phyloP scores from a whole-genome alignment of 371 early-diverging fungal genomes.

The Mortierella sp. region DNA sequence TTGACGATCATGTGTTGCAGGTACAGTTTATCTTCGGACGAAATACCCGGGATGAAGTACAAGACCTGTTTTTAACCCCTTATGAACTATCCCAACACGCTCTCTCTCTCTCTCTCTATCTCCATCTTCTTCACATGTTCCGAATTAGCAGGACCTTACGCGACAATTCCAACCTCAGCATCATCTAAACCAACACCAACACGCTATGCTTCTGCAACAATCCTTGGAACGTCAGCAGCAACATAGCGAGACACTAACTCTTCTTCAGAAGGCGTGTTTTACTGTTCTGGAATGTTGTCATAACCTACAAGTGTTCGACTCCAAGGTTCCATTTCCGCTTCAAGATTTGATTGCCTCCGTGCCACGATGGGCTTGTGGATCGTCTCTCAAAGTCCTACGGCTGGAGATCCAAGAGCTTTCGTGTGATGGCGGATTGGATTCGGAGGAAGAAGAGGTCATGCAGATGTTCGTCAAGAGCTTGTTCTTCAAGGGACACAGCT shows the following conservation, averaged over 20 bases:
- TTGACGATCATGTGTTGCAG: constrained; percentile 8
- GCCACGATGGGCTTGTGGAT: constrained; percentile 21
- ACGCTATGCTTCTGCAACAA: constrained; percentile 6
- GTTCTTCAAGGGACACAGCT: not conserved
- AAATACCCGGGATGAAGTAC: no score
- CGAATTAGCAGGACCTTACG: not conserved
- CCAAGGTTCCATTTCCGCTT: constrained; percentile 16
- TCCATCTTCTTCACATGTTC: not conserved
- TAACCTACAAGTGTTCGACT: constrained; percentile 16
- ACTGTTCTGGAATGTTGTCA: constrained; percentile 22
- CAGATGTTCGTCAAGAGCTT: constrained; percentile 41
- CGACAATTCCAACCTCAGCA: constrained; percentile 10
- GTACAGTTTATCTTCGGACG: not conserved
- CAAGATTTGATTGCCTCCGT: constrained; percentile 30
- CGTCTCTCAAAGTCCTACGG: constrained; percentile 12
- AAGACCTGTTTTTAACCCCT: no score
- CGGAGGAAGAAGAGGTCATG: constrained; percentile 37
- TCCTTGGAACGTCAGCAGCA: constrained; percentile 5
- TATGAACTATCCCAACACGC: no score
- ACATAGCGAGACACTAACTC: constrained; percentile 1
- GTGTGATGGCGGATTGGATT: constrained; percentile 6
- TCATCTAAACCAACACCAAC: not conserved
- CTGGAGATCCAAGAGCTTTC: constrained; percentile 33
- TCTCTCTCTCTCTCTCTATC: no score
- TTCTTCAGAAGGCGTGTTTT: constrained; percentile 11